A percentile compares a stretch with the other conserved stretches of the same genome.
phyloP scores from a whole-genome alignment of 371 early-diverging fungal species.

The Batkoa obscura region DNA sequence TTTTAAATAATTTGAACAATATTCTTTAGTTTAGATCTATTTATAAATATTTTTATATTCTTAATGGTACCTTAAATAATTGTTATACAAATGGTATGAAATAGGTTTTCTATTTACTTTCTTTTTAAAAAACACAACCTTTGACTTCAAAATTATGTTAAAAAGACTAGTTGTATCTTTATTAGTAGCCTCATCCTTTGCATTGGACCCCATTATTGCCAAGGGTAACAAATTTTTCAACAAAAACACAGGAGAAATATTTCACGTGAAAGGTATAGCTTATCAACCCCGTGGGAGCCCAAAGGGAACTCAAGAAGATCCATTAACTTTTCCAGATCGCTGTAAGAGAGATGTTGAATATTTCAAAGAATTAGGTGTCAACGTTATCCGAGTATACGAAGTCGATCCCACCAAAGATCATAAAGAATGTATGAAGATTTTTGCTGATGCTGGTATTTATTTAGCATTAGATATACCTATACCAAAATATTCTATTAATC shows the following conservation, averaged over 20 bases:
- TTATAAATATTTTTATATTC: too few species aligned
- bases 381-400: slow-evolving; percentile 61
- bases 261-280: slow-evolving; percentile 58
- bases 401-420: slow-evolving; percentile 36
- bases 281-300: slow-evolving; percentile 40
- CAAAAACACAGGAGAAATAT: slow-evolving; percentile 46
- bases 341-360: slow-evolving; percentile 44
- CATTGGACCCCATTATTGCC: slow-evolving; percentile 34
- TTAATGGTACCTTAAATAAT: too few species aligned
- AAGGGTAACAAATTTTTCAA: slow-evolving; percentile 56
- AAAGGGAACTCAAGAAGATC: slow-evolving; percentile 29
- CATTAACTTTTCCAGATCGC: slow-evolving; percentile 30
- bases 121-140: too few species aligned
- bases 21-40: too few species aligned
- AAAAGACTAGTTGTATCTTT: not conserved
- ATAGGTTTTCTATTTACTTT: too few species aligned
- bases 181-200: not conserved
- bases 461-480: slow-evolving; percentile 44
- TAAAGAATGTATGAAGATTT: slow-evolving; percentile 49
- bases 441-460: slow-evolving; percentile 49
- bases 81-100: too few species aligned
- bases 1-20: too few species aligned
- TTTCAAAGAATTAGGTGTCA: slow-evolving; percentile 47
- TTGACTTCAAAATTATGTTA: too few species aligned
- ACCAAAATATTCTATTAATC: slow-evolving; percentile 38